Evolutionary conservation across 768 basidiomycete species (phyloP), one percentile per base, ranked within the genome.

Genomic region (Tubosaeta brunneosetosa): DNA sequence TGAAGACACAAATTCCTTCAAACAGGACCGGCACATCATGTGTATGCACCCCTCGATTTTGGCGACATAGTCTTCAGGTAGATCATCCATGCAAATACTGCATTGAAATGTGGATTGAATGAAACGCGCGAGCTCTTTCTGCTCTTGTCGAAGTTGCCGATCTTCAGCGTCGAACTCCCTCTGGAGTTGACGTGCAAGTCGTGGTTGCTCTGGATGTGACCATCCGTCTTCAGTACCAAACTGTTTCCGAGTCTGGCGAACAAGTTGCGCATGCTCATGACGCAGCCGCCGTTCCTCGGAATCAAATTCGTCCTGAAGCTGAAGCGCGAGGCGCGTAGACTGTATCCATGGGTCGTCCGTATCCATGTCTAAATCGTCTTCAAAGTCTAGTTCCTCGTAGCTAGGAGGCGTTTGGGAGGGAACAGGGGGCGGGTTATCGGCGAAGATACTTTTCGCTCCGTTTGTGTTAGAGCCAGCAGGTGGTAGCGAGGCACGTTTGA

Each of bases 31-130:
- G 64, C 86, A 87, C 61, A 80, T 78, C 14, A 53, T 55, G 59
- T 87, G 84, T 11, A 57, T 56, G 55, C 85, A 87, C 2, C 27
- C 63, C 9, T 67, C 72, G 14, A 82, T 59, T n/a, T 57, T 59
- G 17, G 77, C 73, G 13, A 76, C 69, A 37, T 67, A 58, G 43
- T 80, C 76, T 40, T 72, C 69, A 0, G 75, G 69, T 40, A 71
- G 62, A 2, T 72, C 62, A 13, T 87, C 85, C 53, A 79, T 62
- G 62, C 85, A 87, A 34, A 86, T 71, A 9, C 71, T 69, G 57
- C 85, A 87, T 37, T 72, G 64, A 52, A 83, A 85, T n/a, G 51
- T 64, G 37, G 31, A 29, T 37, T 75, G 78, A 4, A 59, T 44
- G 12, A 51, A 29, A 11, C 41, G 56, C 13, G 57, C 43, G 6